Base-by-base conservation (phyloP, 2,329 filamentous ascomycete species). In the Colletotrichum truncatum region DNA sequence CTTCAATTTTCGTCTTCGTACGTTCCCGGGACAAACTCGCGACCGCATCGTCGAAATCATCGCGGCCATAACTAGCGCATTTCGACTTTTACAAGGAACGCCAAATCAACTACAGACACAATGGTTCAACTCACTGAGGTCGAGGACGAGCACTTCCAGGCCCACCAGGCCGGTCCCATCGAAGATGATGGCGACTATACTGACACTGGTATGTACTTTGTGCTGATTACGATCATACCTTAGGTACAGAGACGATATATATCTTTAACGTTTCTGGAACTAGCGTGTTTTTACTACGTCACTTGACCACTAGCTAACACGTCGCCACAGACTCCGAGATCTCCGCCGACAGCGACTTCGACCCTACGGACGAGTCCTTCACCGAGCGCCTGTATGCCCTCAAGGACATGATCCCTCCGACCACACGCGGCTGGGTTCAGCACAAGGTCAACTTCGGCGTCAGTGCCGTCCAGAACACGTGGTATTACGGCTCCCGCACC, bases 81-180 rank as follows among this genome's bases (percentile, higher is more conserved):
- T 10, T n/a, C 49, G 26, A 49, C 11, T 14, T 21, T 25, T 9
- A 30, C 16, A 45, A 61, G 25, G 10, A 38, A 43, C 41, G 45
- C 45, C n/a, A 21, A 32, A 32, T 21, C 57, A 30, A 39, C 25
- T 10, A 39, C 62, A 46, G 70, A 63, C 81, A 90, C 80, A 74
- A 98, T 98, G 95, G 95, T 98, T 80, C 93, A 95, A 82, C 93
- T 98, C 77, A 93, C 93, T 77, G 95, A 98, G 85, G 95, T 98
- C 76, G 91, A 97, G 78, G 95, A 98, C 78, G 94, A 98, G 87
- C 93, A 97, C 82, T 97, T 98, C 85, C 86, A 91, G 82, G 84
- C 88, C 78, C 83, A 85, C 71, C 90, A 91, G 74, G 82, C 89
- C 68, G 84, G 87, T 63, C 88, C 90, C 66, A 90, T 94, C 71